These are phyloP conservation scores for Rhodofomes roseus DNA, from an alignment of 1,284 basidiomycete species.

Conservation along the genomic window DNA sequence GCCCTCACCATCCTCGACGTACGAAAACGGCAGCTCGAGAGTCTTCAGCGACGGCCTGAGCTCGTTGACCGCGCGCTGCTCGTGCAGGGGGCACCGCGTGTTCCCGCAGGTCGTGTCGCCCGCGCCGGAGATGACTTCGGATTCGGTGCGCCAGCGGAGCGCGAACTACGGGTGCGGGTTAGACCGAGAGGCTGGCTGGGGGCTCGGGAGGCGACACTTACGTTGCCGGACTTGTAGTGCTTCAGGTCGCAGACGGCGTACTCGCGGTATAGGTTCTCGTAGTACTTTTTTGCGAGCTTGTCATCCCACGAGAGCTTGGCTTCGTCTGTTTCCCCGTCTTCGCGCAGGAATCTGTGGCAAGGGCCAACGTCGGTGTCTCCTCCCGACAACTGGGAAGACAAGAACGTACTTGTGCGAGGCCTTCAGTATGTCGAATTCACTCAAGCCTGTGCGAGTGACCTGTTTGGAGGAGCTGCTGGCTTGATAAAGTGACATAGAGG, in stretches of 20 bases:
- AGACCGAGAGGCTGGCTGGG: too few species aligned
- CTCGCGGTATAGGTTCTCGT: conserved; percentile 82
- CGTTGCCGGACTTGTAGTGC: conserved; percentile 90
- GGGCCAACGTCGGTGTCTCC: background rate
- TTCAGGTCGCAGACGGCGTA: conserved; percentile 91
- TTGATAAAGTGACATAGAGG: too few species aligned
- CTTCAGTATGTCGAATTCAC: conserved; percentile 65
- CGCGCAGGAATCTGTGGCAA: conserved; percentile 73
- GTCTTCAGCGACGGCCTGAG: conserved; percentile 44
- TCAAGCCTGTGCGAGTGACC: conserved; percentile 20
- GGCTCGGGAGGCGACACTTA: conserved; percentile 31
- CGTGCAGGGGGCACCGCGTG: conserved; percentile 74
- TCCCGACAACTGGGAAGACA: background rate
- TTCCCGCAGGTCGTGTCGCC: conserved; percentile 88
- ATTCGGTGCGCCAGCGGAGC: conserved; percentile 87
- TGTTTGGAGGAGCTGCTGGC: conserved; percentile 13
- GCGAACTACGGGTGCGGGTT: conserved; percentile 53
- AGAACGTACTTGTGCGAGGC: conserved; percentile 52
- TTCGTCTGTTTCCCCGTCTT: conserved; percentile 39
- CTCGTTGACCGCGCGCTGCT: conserved; percentile 26
- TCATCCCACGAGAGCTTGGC: conserved; percentile 68
- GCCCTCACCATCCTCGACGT: conserved; percentile 70
- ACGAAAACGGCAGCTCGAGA: conserved; percentile 86
- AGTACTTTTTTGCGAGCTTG: conserved; percentile 83
- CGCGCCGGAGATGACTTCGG: conserved; percentile 79